These are phyloP conservation scores for Gossypium lobatum DNA, from an alignment of 441 rosid species.

Conservation along the genomic window DNA sequence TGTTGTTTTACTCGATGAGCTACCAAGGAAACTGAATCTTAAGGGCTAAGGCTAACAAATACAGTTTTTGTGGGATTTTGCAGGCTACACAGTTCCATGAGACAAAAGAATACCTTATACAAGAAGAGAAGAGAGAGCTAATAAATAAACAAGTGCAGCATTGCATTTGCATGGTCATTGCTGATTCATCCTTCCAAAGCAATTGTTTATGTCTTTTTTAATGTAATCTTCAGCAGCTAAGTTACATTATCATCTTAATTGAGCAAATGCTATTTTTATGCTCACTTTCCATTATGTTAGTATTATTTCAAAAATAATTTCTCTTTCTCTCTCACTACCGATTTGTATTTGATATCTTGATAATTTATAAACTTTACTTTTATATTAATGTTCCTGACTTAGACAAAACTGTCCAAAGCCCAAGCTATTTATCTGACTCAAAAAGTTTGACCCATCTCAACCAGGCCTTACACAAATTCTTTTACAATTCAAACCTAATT, in stretches of 20 bases:
- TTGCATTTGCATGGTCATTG: not conserved
- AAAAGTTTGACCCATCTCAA: no score
- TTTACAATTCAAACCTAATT: no score
- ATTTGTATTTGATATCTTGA: not conserved
- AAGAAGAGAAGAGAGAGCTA: not conserved
- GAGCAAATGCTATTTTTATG: not conserved
- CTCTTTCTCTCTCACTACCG: not conserved
- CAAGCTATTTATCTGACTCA: no score
- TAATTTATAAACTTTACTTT: no score
- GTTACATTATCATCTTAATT: not conserved
- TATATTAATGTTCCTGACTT: no score
- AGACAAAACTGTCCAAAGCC: no score
- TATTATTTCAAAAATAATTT: not conserved
- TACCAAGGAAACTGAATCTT: not conserved
- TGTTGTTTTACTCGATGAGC: not conserved
- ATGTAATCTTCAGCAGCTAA: not conserved
- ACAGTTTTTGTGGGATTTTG: not conserved
- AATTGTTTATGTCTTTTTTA: not conserved
- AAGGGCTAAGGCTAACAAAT: not conserved
- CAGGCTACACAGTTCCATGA: conserved; percentile 40
- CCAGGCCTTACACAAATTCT: no score
- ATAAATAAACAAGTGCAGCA: not conserved
- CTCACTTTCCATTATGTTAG: not conserved
- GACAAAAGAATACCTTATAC: not conserved
- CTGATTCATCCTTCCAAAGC: not conserved